These are phyloP conservation scores for Coemansia sp. DNA, from an alignment of 192 early-diverging fungal genomes.

Conservation along the genomic window DNA sequence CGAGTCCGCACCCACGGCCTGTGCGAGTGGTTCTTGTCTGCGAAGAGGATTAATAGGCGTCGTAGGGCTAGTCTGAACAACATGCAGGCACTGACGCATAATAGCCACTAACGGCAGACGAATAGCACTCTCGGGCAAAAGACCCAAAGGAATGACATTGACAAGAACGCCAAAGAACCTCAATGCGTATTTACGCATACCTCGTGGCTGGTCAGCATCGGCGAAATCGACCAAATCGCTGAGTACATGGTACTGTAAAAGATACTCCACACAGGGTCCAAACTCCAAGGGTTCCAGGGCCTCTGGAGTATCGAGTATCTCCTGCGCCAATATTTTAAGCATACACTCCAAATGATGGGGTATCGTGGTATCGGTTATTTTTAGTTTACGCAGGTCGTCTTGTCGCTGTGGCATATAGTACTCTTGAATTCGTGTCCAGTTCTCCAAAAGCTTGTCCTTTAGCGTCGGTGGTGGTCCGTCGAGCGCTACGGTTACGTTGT, in stretches of 20 bases:
- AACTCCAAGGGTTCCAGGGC: constrained; percentile 44
- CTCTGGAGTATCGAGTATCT: constrained; percentile 22
- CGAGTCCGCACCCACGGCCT: neutral
- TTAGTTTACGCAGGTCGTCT: constrained; percentile 23
- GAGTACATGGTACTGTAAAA: constrained; percentile 52
- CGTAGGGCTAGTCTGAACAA: constrained; percentile 38
- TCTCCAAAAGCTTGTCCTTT: constrained; percentile 40
- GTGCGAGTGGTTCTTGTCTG: constrained; percentile 16
- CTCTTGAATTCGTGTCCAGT: constrained; percentile 53
- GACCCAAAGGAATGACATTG: constrained; percentile 34
- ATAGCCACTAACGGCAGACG: constrained; percentile 50
- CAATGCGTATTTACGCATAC: constrained; percentile 44
- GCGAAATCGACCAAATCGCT: constrained; percentile 51
- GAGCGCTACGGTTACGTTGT: constrained; percentile 38
- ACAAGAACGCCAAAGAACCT: constrained; percentile 48
- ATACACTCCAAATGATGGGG: constrained; percentile 49
- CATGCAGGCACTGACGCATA: constrained; percentile 40
- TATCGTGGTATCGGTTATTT: constrained; percentile 38
- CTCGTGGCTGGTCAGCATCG: constrained; percentile 44
- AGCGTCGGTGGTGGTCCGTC: constrained; percentile 40
- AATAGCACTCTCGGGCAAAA: constrained; percentile 53
- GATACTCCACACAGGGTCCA: constrained; percentile 49
- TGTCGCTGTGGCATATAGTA: constrained; percentile 34
- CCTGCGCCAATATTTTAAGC: constrained; percentile 28
- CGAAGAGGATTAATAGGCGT: constrained; percentile 26